Evolutionary conservation across 306 rosid genomes (phyloP), one percentile per base, ranked within the genome.

Genomic region (Alnus glutinosa): DNA sequence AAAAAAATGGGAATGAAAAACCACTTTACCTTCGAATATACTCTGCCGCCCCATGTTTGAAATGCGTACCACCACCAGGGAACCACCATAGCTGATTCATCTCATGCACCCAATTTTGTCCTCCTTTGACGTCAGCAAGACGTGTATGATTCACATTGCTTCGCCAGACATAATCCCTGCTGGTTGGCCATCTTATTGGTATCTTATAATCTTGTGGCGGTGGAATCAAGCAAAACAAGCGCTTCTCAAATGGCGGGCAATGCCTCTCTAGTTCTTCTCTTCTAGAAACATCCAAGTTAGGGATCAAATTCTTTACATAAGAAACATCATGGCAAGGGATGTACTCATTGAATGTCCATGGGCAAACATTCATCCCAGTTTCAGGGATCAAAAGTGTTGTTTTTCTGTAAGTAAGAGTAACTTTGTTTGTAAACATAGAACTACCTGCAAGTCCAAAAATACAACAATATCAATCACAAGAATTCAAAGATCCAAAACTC

Each of bases 51-150:
- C 99, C 98, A 57, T 91, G 88, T 88, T 95, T 95, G 87, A 95
- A 95, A 88, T 95, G 99, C 73, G 98, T 93, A 83, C 99, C 98
- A 57, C 99, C 99, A 48, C 98, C 98, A 1, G 98, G 98, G 87
- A 95, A 95, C 97, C 97, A 92, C 98, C 99, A 90, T 13, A 93
- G 89, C 69, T 84, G 85, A 81, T 86, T 89, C 91, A 86, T 90
- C 71, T 81, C 89, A 79, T 95, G 99, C 77, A 95, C 97, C 98
- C 98, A 95, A 83, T 95, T 95, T 85, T 95, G 99, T 50, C 99
- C 99, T 69, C 99, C 98, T 79, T 93, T 95, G 80, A 93, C 99
- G 74, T 92, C 85, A 13, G 99, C 98, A 58, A 95, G 94, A 85
- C 75, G 96, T 7, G 97, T 90, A 75, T 93, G 98, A 86, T 95